Conservation (phyloP, 2,329 filamentous ascomycete genomes). For the Clonostachys byssicola region DNA sequence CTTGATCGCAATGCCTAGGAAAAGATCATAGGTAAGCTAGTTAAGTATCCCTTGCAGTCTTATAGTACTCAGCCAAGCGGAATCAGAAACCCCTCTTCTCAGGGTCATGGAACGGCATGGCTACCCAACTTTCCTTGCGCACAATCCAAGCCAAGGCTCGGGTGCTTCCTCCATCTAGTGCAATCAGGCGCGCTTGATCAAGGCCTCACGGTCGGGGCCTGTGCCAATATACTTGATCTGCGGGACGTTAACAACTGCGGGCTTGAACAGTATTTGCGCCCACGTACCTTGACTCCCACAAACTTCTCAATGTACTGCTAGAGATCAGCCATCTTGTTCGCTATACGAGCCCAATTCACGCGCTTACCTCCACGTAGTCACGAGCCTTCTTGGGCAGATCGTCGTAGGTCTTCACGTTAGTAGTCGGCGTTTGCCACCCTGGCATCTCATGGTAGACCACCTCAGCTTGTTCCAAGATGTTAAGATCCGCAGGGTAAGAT, state of each 20-base stretch:
- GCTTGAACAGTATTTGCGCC: constrained; percentile 4
- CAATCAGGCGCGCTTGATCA: constrained; percentile 37
- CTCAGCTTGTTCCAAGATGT: constrained; percentile 52
- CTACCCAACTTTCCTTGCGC: no score
- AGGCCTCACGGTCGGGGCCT: constrained; percentile 60
- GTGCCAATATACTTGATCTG: constrained; percentile 61
- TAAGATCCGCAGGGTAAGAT: constrained; percentile 62
- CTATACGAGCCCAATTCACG: constrained; percentile 5
- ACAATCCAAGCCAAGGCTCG: background rate
- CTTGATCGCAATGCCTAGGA: no score
- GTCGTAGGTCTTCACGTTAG: constrained; percentile 52
- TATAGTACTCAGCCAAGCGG: no score
- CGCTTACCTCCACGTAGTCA: constrained; percentile 52
- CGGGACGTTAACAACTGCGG: constrained; percentile 9
- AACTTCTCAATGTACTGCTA: constrained; percentile 57
- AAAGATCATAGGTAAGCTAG: no score
- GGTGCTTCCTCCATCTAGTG: background rate
- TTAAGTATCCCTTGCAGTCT: no score
- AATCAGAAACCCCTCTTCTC: no score
- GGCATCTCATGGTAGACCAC: constrained; percentile 65
- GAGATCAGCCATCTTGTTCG: constrained; percentile 7
- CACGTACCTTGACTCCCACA: constrained; percentile 46
- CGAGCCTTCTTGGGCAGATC: constrained; percentile 61
- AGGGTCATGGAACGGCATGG: no score
- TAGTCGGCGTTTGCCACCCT: constrained; percentile 66